A percentile compares a stretch with the other conserved stretches of the same genome.
These are phyloP conservation scores for Trametes hirsuta DNA, from an alignment of 1,284 basidiomycete species.

Conservation along the genomic window DNA sequence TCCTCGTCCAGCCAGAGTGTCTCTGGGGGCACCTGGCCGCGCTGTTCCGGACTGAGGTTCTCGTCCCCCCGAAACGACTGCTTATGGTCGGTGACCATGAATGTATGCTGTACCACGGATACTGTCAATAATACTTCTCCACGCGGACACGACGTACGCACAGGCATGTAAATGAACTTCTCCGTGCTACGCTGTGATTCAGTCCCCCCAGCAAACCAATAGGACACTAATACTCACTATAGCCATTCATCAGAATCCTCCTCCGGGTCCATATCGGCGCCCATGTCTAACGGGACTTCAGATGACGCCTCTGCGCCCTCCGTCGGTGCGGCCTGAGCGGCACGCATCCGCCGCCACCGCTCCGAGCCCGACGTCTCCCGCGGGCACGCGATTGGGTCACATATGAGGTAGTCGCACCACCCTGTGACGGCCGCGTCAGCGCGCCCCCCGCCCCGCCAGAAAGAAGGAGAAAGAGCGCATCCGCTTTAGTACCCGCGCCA, in stretches of 20 bases:
- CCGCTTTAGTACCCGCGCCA: conserved; percentile 41
- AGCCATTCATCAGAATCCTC: conserved; percentile 50
- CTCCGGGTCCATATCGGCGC: conserved; percentile 57
- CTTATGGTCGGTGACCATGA: conserved; percentile 66
- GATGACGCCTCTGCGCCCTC: background rate
- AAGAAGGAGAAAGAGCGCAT: background rate
- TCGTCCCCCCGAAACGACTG: conserved; percentile 50
- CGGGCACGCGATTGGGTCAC: conserved; percentile 56
- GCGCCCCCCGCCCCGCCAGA: background rate
- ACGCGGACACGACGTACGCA: conserved; percentile 25
- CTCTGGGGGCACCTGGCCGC: conserved; percentile 26
- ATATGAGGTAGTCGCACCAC: conserved; percentile 68
- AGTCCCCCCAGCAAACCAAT: background rate
- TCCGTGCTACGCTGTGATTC: conserved; percentile 37
- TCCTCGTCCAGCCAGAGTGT: conserved; percentile 54
- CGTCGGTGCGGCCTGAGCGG: conserved; percentile 6
- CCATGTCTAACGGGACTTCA: conserved; percentile 25
- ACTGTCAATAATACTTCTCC: background rate
- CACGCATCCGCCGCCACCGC: conserved; percentile 37
- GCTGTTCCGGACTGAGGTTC: conserved; percentile 25
- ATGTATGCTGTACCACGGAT: conserved; percentile 46
- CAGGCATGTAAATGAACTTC: conserved; percentile 57
- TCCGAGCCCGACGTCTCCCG: conserved; percentile 47
- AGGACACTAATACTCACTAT: conserved; percentile 46
- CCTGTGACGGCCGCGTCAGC: conserved; percentile 30